Percentiles rank a stretch among this genome's conserved stretches.
Evolutionary conservation across 2,329 filamentous ascomycete genomes (phyloP).

Genomic region (Talaromyces sp.): DNA sequence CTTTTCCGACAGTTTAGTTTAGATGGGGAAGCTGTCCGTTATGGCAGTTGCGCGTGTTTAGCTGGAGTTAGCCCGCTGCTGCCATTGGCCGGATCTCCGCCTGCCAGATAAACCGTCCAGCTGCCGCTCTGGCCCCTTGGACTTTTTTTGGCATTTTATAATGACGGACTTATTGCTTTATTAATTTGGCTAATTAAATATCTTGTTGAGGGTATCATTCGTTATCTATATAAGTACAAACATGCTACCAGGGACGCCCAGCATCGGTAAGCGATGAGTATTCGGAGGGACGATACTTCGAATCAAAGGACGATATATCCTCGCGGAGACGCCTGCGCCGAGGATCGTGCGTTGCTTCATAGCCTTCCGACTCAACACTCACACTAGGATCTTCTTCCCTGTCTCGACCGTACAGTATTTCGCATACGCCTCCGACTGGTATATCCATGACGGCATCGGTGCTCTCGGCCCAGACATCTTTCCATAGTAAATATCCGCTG

Average conservation of each 20-base stretch:
- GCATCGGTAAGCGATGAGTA: conserved; percentile 7
- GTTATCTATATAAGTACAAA: background rate
- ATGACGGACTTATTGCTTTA: too few relatives aligned
- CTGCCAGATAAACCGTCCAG: background rate
- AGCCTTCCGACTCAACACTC: background rate
- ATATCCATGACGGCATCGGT: conserved; percentile 98
- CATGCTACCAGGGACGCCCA: conserved; percentile 4
- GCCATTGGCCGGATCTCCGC: background rate
- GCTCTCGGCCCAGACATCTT: conserved; percentile 79
- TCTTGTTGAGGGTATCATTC: conserved; percentile 3
- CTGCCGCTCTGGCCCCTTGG: background rate
- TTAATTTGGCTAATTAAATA: background rate
- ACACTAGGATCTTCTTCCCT: conserved; percentile 34
- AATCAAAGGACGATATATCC: background rate
- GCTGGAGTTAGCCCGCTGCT: background rate
- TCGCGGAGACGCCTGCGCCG: conserved; percentile 5
- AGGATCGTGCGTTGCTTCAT: conserved; percentile 1
- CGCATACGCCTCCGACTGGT: conserved; percentile 88
- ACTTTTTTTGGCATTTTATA: background rate
- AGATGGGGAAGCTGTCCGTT: conserved; percentile 11
- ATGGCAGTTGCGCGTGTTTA: conserved; percentile 5
- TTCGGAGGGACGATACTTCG: background rate
- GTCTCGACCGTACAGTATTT: conserved; percentile 78
- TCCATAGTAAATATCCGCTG: conserved; percentile 62
- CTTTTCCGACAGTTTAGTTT: conserved; percentile 2